A percentile compares a stretch with the other conserved stretches of the same genome.
Conservation (phyloP, 495 filamentous ascomycete genomes). For the Umbilicaria muhlenbergii region DNA sequence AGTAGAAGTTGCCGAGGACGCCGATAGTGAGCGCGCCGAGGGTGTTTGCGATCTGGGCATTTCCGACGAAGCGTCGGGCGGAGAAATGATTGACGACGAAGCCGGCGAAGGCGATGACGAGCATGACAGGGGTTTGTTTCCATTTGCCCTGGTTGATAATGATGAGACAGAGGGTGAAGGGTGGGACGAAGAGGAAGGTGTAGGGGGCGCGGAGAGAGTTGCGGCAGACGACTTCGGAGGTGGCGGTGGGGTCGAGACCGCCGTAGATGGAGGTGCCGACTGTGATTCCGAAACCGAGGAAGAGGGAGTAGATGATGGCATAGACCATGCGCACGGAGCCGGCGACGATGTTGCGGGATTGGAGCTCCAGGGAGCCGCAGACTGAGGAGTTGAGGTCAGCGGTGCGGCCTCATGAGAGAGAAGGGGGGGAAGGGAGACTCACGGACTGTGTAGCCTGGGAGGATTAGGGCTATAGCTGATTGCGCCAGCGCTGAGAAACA, state of each 20-base stretch:
- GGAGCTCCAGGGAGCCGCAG: conserved; percentile 73
- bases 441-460: conserved; percentile 73
- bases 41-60: conserved; percentile 70
- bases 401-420: conserved; percentile 1
- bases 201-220: conserved; percentile 46
- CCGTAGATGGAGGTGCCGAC: conserved; percentile 87
- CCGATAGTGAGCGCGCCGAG: conserved; percentile 79
- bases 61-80: conserved; percentile 50
- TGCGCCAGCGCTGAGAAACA: conserved; percentile 91
- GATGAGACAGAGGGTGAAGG: conserved; percentile 70
- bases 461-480: conserved; percentile 78
- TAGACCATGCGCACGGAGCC: conserved; percentile 93
- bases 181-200: conserved; percentile 58
- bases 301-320: conserved; percentile 86
- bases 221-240: conserved; percentile 54
- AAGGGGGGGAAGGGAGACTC: conserved; percentile 7
- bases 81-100: conserved; percentile 79
- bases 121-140: conserved; percentile 78
- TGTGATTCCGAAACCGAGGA: conserved; percentile 94
- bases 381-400: conserved; percentile 24
- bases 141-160: conserved; percentile 81
- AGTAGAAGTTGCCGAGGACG: conserved; percentile 76
- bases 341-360: conserved; percentile 72
- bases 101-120: conserved; percentile 68
- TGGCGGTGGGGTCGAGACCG: conserved; percentile 58